phyloP scores from a whole-genome alignment of 345 rosid genomes.

The Cardamine occulta region DNA sequence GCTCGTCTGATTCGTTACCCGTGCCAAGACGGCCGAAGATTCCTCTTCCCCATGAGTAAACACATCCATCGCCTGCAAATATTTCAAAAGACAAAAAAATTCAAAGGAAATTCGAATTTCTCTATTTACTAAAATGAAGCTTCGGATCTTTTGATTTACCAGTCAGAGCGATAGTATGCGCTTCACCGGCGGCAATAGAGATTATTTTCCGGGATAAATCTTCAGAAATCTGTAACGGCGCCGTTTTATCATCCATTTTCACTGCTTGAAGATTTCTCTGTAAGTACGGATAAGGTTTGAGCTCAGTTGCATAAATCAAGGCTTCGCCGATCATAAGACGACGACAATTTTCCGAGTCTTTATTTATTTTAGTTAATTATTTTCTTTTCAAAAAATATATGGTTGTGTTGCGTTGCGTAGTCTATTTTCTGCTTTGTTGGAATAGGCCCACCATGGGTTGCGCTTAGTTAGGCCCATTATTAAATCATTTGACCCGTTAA shows the following conservation, averaged over 20 bases:
- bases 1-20: slow-evolving; percentile 73
- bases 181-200: slow-evolving; percentile 75
- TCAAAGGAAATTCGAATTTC: neutral
- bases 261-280: neutral
- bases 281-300: slow-evolving; percentile 34
- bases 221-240: slow-evolving; percentile 30
- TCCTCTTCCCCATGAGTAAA: slow-evolving; percentile 94
- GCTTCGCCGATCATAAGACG: neutral
- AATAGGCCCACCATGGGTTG: neutral
- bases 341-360: neutral
- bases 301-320: slow-evolving; percentile 6
- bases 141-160: slow-evolving; percentile 46
- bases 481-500: too few relatives aligned
- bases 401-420: too few relatives aligned
- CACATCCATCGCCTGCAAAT: slow-evolving; percentile 71
- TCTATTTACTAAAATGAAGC: neutral
- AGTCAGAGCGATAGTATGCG: slow-evolving; percentile 77
- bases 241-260: slow-evolving; percentile 50
- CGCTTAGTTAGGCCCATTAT: slow-evolving; percentile 5
- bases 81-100: neutral
- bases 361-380: neutral
- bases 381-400: too few relatives aligned
- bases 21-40: slow-evolving; percentile 90
- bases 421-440: neutral
- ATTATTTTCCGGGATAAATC: slow-evolving; percentile 52